Percentiles rank a stretch among this genome's conserved stretches.
Conservation (phyloP, 768 basidiomycete genomes). For the Russula sp. region DNA sequence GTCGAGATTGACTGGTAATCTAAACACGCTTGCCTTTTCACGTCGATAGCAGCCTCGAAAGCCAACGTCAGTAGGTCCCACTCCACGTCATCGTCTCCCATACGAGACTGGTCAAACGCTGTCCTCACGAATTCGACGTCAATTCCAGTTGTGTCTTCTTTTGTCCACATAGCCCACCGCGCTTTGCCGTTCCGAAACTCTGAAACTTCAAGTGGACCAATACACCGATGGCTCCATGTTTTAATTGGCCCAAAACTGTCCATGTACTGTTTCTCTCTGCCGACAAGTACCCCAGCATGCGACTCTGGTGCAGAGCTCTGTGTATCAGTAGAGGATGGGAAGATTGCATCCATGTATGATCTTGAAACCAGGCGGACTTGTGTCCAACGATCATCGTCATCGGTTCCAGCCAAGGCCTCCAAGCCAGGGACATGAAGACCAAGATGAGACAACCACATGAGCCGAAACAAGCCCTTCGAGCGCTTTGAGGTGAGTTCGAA, state of each 20-base stretch:
- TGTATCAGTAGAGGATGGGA: conserved; percentile 43
- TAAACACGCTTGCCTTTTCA: conserved; percentile 50
- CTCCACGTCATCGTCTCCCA: conserved; percentile 47
- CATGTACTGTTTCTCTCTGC: conserved; percentile 59
- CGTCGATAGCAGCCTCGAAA: conserved; percentile 59
- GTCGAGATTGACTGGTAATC: not conserved
- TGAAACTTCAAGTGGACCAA: conserved; percentile 54
- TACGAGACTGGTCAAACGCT: conserved; percentile 56
- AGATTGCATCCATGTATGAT: conserved; percentile 49
- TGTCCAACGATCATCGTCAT: conserved; percentile 69
- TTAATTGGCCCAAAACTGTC: conserved; percentile 66
- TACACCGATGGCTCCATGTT: conserved; percentile 55
- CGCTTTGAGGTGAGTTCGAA: conserved; percentile 41
- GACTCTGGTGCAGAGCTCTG: conserved; percentile 52
- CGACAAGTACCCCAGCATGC: conserved; percentile 62
- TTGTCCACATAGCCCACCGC: conserved; percentile 44
- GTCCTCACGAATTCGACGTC: conserved; percentile 51
- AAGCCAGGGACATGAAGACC: conserved; percentile 75
- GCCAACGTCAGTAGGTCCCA: conserved; percentile 68
- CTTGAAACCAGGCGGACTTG: conserved; percentile 46
- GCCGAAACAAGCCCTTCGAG: conserved; percentile 57
- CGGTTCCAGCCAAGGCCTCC: conserved; percentile 32
- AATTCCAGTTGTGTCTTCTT: conserved; percentile 49
- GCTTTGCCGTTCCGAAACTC: conserved; percentile 39
- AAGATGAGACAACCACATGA: conserved; percentile 66